phyloP scores from a whole-genome alignment of 495 filamentous ascomycete species.

The Penicillium turbatum region DNA sequence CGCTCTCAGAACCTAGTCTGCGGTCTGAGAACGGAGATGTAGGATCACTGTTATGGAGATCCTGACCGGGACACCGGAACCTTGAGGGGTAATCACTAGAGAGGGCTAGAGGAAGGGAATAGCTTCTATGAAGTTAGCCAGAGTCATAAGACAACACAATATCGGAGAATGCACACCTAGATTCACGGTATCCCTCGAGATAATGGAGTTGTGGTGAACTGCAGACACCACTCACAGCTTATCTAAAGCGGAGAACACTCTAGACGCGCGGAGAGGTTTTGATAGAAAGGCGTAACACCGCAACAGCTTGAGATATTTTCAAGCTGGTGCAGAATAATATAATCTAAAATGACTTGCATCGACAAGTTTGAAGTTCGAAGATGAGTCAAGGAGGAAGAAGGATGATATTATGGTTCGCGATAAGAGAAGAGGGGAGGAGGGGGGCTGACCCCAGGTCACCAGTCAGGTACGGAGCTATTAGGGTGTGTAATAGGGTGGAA shows the following conservation, averaged over 20 bases:
- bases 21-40: conserved; percentile 40
- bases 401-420: conserved; percentile 13
- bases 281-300: conserved; percentile 24
- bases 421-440: conserved; percentile 6
- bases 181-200: not conserved
- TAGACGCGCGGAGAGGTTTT: conserved; percentile 30
- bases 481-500: not conserved
- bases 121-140: not conserved
- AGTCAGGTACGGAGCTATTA: conserved; percentile 8
- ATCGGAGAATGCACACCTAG: not conserved
- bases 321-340: conserved; percentile 1
- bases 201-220: not conserved
- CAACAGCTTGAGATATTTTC: conserved; percentile 10
- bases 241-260: conserved; percentile 26
- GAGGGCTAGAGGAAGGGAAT: not conserved
- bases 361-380: conserved; percentile 6
- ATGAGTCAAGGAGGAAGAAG: conserved; percentile 12
- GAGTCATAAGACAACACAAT: not conserved
- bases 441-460: conserved; percentile 11
- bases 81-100: not conserved
- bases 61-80: conserved; percentile 2
- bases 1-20: conserved; percentile 34
- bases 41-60: conserved; percentile 8
- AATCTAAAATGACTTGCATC: conserved; percentile 4
- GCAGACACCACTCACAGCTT: conserved; percentile 10